These are phyloP conservation scores for Hymenoscyphus fraxineus DNA, from an alignment of 2,329 filamentous ascomycete species.

Conservation along the genomic window DNA sequence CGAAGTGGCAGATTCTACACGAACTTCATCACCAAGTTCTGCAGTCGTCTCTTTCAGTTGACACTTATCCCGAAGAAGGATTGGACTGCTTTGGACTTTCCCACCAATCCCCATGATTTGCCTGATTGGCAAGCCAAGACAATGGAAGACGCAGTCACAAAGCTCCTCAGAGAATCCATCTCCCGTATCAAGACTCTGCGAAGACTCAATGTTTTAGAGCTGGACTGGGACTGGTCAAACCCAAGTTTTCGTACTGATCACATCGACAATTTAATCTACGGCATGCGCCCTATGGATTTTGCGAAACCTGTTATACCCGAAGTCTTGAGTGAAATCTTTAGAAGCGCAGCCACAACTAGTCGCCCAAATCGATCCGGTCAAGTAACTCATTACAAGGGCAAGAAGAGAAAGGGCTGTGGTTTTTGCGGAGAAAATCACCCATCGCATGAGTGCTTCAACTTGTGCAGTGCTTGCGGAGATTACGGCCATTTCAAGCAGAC, in stretches of 20 bases:
- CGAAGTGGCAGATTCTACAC: constrained; percentile 1
- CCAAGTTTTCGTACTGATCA: no score
- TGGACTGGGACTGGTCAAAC: neutral
- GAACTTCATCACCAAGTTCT: constrained; percentile 1
- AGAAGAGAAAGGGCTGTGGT: neutral
- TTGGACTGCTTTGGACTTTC: neutral
- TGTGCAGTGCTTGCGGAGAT: constrained; percentile 1
- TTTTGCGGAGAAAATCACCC: constrained; percentile 12
- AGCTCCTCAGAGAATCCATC: neutral
- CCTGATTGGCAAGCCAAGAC: neutral
- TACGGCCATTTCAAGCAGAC: constrained; percentile 3
- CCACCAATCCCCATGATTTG: neutral
- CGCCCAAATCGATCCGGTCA: neutral
- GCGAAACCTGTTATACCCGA: neutral
- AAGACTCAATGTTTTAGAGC: neutral
- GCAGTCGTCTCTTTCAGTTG: neutral
- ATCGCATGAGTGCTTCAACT: constrained; percentile 9
- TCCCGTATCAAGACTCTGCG: neutral
- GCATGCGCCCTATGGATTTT: neutral
- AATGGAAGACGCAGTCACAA: constrained; percentile 6
- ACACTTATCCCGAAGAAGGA: neutral
- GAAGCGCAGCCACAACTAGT: neutral
- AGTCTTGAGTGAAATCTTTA: neutral
- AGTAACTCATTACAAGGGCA: neutral
- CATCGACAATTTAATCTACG: neutral